Percentiles rank a stretch among this genome's conserved stretches.
phyloP scores from a whole-genome alignment of 202 grass and related monocot genomes.

The Brachypodium distachyon region DNA sequence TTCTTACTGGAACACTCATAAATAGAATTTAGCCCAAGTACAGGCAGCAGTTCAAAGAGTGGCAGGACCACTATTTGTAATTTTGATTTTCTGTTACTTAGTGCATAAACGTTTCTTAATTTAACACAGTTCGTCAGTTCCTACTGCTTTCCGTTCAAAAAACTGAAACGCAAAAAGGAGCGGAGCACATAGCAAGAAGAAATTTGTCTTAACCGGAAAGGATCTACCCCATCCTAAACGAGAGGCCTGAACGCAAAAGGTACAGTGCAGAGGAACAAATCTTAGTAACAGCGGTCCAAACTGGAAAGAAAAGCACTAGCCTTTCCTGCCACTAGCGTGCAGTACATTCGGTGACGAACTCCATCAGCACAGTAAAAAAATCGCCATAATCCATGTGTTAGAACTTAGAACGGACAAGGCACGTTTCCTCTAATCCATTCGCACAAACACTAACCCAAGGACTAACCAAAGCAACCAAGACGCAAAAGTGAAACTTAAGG shows the following conservation, averaged over 20 bases:
- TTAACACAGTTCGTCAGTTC: no score
- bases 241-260: background rate
- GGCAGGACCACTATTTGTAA: no score
- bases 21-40: no score
- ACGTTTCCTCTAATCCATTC: conserved; percentile 18
- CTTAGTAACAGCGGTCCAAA: background rate
- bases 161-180: background rate
- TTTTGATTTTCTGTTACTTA: no score
- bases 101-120: no score
- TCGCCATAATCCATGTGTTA: background rate
- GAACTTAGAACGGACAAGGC: background rate
- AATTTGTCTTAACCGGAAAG: no score
- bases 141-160: no score
- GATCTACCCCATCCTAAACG: background rate
- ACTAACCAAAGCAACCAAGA: conserved; percentile 3
- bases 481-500: background rate
- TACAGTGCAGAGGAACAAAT: background rate
- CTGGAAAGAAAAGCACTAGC: background rate
- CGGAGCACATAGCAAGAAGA: background rate
- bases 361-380: conserved; percentile 1
- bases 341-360: background rate
- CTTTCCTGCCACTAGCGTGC: background rate
- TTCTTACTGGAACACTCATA: no score
- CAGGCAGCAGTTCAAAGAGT: no score
- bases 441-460: background rate